These are phyloP conservation scores for Aurifilum marmelostoma DNA, from an alignment of 2,329 filamentous ascomycete genomes.

Conservation along the genomic window DNA sequence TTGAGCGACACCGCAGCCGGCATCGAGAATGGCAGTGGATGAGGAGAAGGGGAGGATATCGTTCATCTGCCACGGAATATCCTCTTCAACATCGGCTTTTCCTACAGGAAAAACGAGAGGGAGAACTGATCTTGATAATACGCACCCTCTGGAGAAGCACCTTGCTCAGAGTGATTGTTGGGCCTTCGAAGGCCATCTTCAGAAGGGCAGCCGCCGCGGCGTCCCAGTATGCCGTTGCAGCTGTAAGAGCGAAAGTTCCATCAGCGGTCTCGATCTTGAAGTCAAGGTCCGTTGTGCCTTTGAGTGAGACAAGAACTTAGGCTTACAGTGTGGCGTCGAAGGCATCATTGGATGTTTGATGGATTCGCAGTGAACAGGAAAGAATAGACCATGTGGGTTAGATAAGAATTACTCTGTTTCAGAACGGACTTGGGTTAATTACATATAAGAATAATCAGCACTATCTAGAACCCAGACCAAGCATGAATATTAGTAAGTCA, in stretches of 20 bases:
- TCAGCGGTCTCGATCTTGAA: background rate
- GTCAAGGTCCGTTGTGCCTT: background rate
- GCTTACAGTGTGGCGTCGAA: no score
- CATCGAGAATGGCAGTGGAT: background rate
- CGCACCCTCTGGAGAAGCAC: background rate
- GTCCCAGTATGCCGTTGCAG: background rate
- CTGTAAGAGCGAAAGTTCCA: background rate
- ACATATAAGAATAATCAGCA: no score
- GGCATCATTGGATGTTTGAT: no score
- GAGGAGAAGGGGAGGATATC: background rate
- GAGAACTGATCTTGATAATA: background rate
- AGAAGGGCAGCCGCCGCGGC: background rate
- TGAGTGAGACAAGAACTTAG: background rate
- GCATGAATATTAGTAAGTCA: no score
- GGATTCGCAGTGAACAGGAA: no score
- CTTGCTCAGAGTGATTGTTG: background rate
- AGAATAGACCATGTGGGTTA: no score
- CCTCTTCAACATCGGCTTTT: background rate
- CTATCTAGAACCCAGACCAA: no score
- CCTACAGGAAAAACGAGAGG: no score
- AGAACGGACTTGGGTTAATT: no score
- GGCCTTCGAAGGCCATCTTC: conserved; percentile 1
- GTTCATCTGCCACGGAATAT: background rate
- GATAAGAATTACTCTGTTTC: no score
- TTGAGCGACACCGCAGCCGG: background rate